These are phyloP conservation scores for Cladophialophora bantiana DNA, from an alignment of 2,329 filamentous ascomycete species.

Conservation along the genomic window DNA sequence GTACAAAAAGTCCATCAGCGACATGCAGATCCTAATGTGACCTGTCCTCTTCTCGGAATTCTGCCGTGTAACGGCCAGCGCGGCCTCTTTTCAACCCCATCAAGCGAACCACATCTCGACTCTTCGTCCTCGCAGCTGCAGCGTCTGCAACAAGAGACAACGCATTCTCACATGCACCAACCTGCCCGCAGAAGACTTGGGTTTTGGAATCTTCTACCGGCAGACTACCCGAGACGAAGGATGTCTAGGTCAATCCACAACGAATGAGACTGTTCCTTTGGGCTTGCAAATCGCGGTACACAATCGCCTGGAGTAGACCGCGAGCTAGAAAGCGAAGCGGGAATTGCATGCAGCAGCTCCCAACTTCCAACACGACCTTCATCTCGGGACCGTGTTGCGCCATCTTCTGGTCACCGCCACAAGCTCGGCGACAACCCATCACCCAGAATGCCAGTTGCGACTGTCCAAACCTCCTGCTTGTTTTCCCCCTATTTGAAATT, in stretches of 20 bases:
- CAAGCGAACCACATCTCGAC: neutral
- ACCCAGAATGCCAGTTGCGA: neutral
- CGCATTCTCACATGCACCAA: constrained; percentile 4
- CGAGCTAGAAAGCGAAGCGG: neutral
- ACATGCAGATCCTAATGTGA: constrained; percentile 6
- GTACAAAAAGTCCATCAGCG: neutral
- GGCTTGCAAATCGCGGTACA: neutral
- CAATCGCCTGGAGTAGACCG: neutral
- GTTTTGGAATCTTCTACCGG: neutral
- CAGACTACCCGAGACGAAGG: neutral
- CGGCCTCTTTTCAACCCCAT: neutral
- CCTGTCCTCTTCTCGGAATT: constrained; percentile 5
- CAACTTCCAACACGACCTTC: neutral
- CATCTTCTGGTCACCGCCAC: neutral
- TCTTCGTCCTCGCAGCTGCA: neutral
- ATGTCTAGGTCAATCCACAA: neutral
- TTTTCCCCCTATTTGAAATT: neutral
- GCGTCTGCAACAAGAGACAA: constrained; percentile 4
- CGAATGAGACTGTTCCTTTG: neutral
- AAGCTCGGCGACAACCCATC: neutral
- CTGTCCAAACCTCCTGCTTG: neutral
- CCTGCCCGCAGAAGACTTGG: neutral
- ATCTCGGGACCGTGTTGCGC: neutral
- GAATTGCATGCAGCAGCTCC: neutral
- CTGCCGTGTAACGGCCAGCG: constrained; percentile 8